These are phyloP conservation scores for Musa balbisiana DNA, from an alignment of 202 grass and related monocot species.

Conservation along the genomic window DNA sequence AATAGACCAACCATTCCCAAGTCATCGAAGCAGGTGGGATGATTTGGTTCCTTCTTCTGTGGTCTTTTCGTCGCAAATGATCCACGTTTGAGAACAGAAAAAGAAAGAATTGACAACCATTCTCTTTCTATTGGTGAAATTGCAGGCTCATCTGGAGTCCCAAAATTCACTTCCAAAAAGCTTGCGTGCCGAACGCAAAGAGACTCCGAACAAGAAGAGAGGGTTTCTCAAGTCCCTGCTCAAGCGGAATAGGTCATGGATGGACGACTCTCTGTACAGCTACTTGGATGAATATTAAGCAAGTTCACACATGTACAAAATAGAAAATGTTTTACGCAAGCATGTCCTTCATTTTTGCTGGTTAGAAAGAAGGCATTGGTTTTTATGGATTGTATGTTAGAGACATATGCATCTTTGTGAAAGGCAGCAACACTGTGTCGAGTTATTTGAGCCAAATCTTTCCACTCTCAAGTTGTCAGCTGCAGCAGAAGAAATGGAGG, in stretches of 20 bases:
- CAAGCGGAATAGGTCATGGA: conserved; percentile 61
- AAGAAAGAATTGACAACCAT: neutral
- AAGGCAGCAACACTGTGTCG: neutral
- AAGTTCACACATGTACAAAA: neutral
- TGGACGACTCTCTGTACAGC: conserved; percentile 76
- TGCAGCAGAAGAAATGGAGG: too few relatives aligned
- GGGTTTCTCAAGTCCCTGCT: conserved; percentile 82
- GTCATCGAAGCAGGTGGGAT: neutral
- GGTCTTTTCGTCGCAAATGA: too few relatives aligned
- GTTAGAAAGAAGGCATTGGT: neutral
- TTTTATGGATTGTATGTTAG: neutral
- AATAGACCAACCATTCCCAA: conserved; percentile 33
- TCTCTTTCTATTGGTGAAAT: conserved; percentile 12
- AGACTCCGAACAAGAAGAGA: conserved; percentile 57
- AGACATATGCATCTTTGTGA: neutral
- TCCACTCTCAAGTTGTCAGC: too few relatives aligned
- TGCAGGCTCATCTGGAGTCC: conserved; percentile 33
- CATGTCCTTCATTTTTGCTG: neutral
- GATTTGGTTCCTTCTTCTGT: conserved; percentile 2
- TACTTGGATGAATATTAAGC: conserved; percentile 87
- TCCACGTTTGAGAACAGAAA: neutral
- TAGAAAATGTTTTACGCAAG: neutral
- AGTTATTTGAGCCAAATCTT: too few relatives aligned
- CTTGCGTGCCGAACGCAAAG: conserved; percentile 35
- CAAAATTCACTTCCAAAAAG: conserved; percentile 42